Evolutionary conservation across 345 rosid species (phyloP), one percentile per base, ranked within the genome.

Genomic region (Pistacia atlantica): DNA sequence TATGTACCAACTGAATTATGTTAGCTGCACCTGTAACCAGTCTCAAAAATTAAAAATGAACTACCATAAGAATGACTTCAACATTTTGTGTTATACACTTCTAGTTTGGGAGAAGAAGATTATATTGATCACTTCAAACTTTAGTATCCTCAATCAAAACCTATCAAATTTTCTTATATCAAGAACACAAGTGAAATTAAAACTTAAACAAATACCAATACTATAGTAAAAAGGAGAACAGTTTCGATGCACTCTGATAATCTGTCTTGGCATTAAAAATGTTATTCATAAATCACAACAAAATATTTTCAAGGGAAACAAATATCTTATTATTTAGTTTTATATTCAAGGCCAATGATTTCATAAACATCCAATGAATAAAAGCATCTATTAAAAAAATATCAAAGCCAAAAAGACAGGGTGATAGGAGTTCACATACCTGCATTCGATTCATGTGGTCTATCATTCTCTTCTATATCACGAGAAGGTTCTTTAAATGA

Each of bases 401-500:
- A 62, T 73, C 56, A 65, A 66, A 67, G 59, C 65, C 38, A 37
- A 73, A 70, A 56, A 66, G 12, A 46, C 1, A 18, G 18, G 1
- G 28, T 13, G 69, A 76, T 37, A 63, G 59, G 71, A 79, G 62
- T 62, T 38, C 67, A 63, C 77, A 55, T 86, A 93, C 98, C 86
- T 80, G 85, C 78, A 75, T 74, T 86, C 18, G 92, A 73, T 73
- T 84, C 86, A 49, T 65, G 71, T 13, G 80, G 81, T 52, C 72
- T 48, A 72, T 49, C 77, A 74, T 58, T 82, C 83, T 85, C 96
- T 64, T 85, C 90, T 60, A 72, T 69, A 45, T 87, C 93, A 80
- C n/a, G 93, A 72, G 84, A 64, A 12, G 99, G 99, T 82, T 97
- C 99, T 81, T 45, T 87, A 81, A 97, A 97, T 73, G 91, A 91